Evolutionary conservation across 108 stramenopile genomes (phyloP).

Genomic region (Fistulifera pelliculosa): DNA sequence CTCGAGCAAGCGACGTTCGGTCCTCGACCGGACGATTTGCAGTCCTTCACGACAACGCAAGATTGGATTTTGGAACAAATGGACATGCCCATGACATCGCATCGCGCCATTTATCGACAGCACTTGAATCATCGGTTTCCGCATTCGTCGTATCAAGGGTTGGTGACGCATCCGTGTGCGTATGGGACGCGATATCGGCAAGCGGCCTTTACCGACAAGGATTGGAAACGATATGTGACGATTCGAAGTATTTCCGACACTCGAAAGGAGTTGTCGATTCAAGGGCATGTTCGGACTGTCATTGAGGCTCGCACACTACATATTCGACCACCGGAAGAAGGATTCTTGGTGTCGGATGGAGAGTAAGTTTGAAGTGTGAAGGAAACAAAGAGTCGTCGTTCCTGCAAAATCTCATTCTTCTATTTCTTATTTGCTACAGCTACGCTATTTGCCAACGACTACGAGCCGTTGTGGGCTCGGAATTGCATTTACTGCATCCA

Average conservation of each 20-base stretch:
- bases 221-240: not conserved
- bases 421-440: too few relatives aligned
- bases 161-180: slow-evolving; percentile 38
- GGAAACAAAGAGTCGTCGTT: too few relatives aligned
- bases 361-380: too few relatives aligned
- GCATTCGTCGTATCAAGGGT: slow-evolving; percentile 13
- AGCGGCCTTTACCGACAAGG: slow-evolving; percentile 21
- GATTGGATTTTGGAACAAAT: slow-evolving; percentile 41
- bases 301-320: not conserved
- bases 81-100: slow-evolving; percentile 21
- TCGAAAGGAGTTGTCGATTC: not conserved
- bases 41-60: too few relatives aligned
- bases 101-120: slow-evolving; percentile 31
- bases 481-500: too few relatives aligned
- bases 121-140: slow-evolving; percentile 20
- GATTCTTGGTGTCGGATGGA: too few relatives aligned
- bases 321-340: too few relatives aligned
- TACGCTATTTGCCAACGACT: too few relatives aligned
- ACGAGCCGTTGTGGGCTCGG: too few relatives aligned
- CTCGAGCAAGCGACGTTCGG: slow-evolving; percentile 52
- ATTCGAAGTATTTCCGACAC: not conserved
- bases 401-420: too few relatives aligned
- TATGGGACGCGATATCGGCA: slow-evolving; percentile 16
- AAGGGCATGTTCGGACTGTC: not conserved
- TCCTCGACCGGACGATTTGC: slow-evolving; percentile 17